Evolutionary conservation across 306 rosid genomes (phyloP).

Genomic region (Rosa multiflora): DNA sequence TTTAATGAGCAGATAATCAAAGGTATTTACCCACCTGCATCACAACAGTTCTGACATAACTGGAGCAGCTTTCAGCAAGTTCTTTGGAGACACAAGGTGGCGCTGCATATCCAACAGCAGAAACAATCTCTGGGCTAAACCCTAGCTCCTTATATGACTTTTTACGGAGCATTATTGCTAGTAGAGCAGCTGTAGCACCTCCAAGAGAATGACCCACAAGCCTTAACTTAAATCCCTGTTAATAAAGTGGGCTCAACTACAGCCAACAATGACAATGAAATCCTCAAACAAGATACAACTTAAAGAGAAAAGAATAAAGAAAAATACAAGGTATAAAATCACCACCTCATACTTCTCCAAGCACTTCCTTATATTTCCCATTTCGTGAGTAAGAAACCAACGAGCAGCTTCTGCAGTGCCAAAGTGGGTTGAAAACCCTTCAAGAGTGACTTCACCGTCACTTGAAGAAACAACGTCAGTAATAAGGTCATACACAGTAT

Average conservation of each 20-base stretch:
- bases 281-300: slow-evolving; percentile 7
- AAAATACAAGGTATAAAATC: slow-evolving; percentile 20
- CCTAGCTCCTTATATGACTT: slow-evolving; percentile 83
- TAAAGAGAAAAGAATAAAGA: background rate
- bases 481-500: slow-evolving; percentile 83
- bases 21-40: slow-evolving; percentile 72
- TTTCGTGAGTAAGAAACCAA: slow-evolving; percentile 86
- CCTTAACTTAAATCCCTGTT: slow-evolving; percentile 95
- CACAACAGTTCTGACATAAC: slow-evolving; percentile 75
- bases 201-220: slow-evolving; percentile 98
- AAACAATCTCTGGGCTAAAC: slow-evolving; percentile 80
- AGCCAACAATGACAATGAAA: slow-evolving; percentile 19
- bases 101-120: slow-evolving; percentile 80
- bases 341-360: slow-evolving; percentile 79
- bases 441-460: slow-evolving; percentile 68
- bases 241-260: slow-evolving; percentile 46
- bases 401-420: slow-evolving; percentile 92
- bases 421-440: slow-evolving; percentile 89
- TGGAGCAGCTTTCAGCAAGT: slow-evolving; percentile 86
- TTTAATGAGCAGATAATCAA: slow-evolving; percentile 21
- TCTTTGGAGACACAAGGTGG: slow-evolving; percentile 89
- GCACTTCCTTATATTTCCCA: slow-evolving; percentile 59
- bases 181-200: slow-evolving; percentile 86
- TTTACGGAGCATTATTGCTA: slow-evolving; percentile 81
- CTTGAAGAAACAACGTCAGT: slow-evolving; percentile 80